These are phyloP conservation scores for Paramecium caudatum DNA, from an alignment of 73 alveolate genomes.

Conservation along the genomic window DNA sequence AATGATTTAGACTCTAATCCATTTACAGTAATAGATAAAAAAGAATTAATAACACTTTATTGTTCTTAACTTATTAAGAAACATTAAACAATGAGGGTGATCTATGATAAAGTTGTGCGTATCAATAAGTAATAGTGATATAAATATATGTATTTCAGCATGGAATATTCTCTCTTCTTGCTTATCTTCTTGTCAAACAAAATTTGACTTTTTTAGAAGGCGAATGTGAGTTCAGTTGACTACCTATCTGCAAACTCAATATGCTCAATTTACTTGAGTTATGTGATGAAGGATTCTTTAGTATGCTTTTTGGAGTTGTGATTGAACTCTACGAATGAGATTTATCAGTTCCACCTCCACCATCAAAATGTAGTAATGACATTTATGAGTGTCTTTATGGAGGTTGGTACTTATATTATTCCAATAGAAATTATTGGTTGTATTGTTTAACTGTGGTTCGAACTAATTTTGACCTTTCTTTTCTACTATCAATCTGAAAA, in stretches of 20 bases:
- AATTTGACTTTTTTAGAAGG: conserved; percentile 37
- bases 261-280: neutral
- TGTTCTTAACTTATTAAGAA: conserved; percentile 29
- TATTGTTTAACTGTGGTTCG: neutral
- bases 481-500: neutral
- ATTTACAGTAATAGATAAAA: neutral
- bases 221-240: neutral
- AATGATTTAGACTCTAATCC: conserved; percentile 45
- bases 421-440: conserved; percentile 8
- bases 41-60: conserved; percentile 7
- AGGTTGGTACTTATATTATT: neutral
- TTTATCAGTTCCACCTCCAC: neutral
- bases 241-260: conserved; percentile 8
- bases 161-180: conserved; percentile 55
- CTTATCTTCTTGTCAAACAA: conserved; percentile 28
- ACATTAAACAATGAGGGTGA: conserved; percentile 19
- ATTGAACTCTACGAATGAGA: neutral
- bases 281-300: conserved; percentile 30
- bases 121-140: conserved; percentile 4
- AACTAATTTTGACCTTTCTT: conserved; percentile 1
- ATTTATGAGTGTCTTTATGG: neutral
- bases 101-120: neutral
- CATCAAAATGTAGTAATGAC: neutral
- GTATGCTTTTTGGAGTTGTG: conserved; percentile 37
- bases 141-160: conserved; percentile 56